Percentiles rank a stretch among this genome's conserved stretches.
Conservation (phyloP, 345 rosid genomes). For the Gossypium thurberi region DNA sequence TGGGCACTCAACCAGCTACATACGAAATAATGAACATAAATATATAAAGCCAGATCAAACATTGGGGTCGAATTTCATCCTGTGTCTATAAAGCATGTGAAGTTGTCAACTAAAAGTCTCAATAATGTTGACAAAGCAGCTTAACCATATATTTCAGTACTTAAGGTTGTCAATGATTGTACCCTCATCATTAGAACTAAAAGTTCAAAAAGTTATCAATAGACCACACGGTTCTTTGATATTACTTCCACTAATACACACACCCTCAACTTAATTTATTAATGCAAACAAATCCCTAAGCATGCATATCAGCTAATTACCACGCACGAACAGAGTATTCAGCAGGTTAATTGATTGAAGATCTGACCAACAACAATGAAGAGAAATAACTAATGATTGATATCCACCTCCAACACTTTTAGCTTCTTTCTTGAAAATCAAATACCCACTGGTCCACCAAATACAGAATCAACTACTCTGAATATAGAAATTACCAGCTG, state of each 20-base stretch:
- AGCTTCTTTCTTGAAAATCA: neutral
- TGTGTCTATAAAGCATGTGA: neutral
- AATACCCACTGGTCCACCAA: neutral
- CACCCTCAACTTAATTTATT: neutral
- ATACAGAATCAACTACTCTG: neutral
- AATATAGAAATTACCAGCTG: slow-evolving; percentile 62
- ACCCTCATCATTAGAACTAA: neutral
- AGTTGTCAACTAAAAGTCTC: neutral
- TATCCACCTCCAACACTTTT: neutral
- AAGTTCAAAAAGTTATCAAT: neutral
- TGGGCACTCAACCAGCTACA: slow-evolving; percentile 79
- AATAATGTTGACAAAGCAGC: neutral
- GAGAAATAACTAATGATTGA: neutral
- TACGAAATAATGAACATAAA: slow-evolving; percentile 7
- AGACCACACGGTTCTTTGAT: neutral
- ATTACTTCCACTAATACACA: neutral
- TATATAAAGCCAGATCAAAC: neutral
- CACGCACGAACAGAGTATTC: neutral
- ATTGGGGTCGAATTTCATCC: neutral
- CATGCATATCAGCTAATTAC: neutral
- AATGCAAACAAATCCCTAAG: neutral
- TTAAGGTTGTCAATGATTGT: neutral
- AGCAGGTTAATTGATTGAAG: neutral
- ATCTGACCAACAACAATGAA: neutral
- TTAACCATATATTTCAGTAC: neutral